Base-by-base conservation (phyloP, 2,329 filamentous ascomycete species). In the Xylariaceae sp. region DNA sequence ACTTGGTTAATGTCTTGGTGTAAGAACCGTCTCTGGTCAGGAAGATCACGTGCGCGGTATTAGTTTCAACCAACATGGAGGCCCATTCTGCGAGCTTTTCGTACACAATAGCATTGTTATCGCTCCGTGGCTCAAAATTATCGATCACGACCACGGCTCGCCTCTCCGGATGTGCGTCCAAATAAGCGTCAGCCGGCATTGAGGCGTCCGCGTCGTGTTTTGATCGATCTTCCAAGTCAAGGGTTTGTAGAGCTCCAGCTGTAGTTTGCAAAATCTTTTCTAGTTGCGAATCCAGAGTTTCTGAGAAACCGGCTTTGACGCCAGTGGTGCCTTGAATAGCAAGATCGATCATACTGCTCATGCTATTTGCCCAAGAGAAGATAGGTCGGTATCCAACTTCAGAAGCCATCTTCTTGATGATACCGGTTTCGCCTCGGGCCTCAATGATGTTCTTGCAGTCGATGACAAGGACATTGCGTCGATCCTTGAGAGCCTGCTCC, bases 401-500 rank as follows among this genome's bases (percentile, higher is more conserved):
- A 1, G 76, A 72, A 1, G 92, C 94, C 6, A 94, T 84, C 38
- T 86, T 84, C 52, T 82, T 82, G 61, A 99, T 96, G 0, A 89
- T 96, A 2, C 85, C 82, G 7, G 85, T 85, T 63, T 99, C 94
- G 5, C 94, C 91, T 47, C 88, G 83, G 1, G 92, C 90, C 68
- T 97, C 92, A 51, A 92, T 86, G 11, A 97, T 89, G 1, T 88
- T 87, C 66, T 95, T 96, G 74, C 92, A 97, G 70, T 99, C 94
- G 40, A 97, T 81, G 3, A 95, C 75, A 2, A 97, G 74, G 42
- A 92, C 89, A 56, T 95, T 84, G 55, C 82, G 84, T 40, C 87
- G 82, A 7, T 82, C 82, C 56, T 87, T 82, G 14, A 97, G 75
- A 0, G 89, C 87, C 67, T 95, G 88, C 39, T 95, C 87, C 51